Percentiles rank a stretch among this genome's conserved stretches.
phyloP scores from a whole-genome alignment of 257 asterid genomes.

The Verbena officinalis region DNA sequence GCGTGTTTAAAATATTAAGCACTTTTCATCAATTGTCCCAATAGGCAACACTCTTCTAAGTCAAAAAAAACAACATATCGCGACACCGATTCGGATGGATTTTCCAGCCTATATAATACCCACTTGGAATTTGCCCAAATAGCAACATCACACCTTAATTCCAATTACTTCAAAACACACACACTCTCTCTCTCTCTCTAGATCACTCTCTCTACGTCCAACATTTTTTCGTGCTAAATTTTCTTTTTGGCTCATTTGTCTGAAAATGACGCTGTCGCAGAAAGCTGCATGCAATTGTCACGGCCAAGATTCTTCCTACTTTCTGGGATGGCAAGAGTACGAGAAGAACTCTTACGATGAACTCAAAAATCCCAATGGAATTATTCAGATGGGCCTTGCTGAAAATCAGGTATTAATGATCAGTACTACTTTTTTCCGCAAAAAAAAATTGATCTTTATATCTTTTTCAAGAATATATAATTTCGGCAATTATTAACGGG shows the following conservation, averaged over 20 bases:
- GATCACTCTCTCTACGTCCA: constrained; percentile 5
- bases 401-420: constrained; percentile 51
- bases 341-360: constrained; percentile 64
- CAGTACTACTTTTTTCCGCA: too few species aligned
- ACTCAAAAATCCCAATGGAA: constrained; percentile 51
- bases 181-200: neutral
- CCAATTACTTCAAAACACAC: constrained; percentile 4
- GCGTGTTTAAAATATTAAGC: constrained; percentile 8
- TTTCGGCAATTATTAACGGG: too few species aligned
- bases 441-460: too few species aligned
- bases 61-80: constrained; percentile 31
- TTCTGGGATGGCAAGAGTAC: constrained; percentile 70
- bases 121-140: constrained; percentile 27
- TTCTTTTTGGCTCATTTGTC: constrained; percentile 14
- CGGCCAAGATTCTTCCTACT: constrained; percentile 73
- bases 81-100: constrained; percentile 21
- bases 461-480: too few species aligned
- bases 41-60: neutral
- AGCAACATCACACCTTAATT: constrained; percentile 23
- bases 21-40: neutral
- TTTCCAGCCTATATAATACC: constrained; percentile 35
- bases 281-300: constrained; percentile 60
- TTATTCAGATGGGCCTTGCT: constrained; percentile 74
- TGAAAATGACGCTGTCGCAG: constrained; percentile 46
- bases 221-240: neutral